Evolutionary conservation across 192 early-diverging fungal genomes (phyloP), one percentile per base, ranked within the genome.

Genomic region (Piromyces sp.): DNA sequence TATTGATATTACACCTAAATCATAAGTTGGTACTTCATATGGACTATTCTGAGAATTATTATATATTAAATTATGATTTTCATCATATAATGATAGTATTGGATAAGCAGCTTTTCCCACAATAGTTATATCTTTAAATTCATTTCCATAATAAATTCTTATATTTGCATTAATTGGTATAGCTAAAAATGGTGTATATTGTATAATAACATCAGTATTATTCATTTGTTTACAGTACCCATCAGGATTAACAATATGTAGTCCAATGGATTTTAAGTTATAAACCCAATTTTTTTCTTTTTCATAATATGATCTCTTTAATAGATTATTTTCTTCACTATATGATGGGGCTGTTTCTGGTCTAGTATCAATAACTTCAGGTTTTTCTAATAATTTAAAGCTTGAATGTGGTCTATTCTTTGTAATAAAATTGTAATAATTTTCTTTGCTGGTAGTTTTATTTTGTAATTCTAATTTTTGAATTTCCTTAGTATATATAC

Each of bases 1-100:
- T 51, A 92, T 84, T 16, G 90, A 87, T 83, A 91, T 89, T 13
- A 92, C 88, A 19, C 91, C 91, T 14, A 92, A 79, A 81, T 92
- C 84, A 16, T 91, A 30, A n/a, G 31, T 37, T 19, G 58, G 40
- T 22, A 79, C 15, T 78, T 33, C 30, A 79, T 40, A 30, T 80
- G 80, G 82, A 30, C 80, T 81, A 68, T 80, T 19, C 68, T 80
- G 1, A 30, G 13, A 12, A 40, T n/a, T 22, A 81, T 83, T 22
- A 68, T 68, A 42, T 1, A 89, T 79, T 3, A 80, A 36, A 36
- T 88, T 85, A 79, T 86, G 84, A 3, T 83, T 29, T 12, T 82
- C 51, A 36, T 85, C 83, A 33, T 81, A 82, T 13, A 91, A 30
- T 30, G 85, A 80, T 19, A 91, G 81, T 30, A 84, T 82, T 28